Base-by-base conservation (phyloP, 1,284 basidiomycete species). In the Apiotrichum brassicae region DNA sequence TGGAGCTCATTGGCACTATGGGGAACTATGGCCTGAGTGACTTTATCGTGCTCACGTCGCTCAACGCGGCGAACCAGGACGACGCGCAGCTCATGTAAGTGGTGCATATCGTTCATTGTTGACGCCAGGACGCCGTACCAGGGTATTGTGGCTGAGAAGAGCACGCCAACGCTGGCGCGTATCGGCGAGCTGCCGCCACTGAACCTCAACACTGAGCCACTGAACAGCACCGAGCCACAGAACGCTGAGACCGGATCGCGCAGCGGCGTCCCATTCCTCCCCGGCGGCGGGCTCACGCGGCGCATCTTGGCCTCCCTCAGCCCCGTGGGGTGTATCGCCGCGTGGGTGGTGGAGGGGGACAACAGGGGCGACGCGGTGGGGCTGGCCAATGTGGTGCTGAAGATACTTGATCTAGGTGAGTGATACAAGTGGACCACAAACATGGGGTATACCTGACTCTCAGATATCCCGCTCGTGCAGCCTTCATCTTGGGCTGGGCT, bases 11-110 rank as follows among this genome's bases (percentile, higher is more conserved):
- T 13, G 65, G 81, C 37, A 62, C 75, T 2, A 86, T 86, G 63
- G 73, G 83, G 37, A 62, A 75, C 38, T 79, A 77, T 20, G 72
- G 75, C 25, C 75, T 82, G 48, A 72, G 75, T 3, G 75, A 78
- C 18, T 76, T 79, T 6, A 66, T 88, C 26, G 76, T 88, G 53
- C 73, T 87, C 19, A 81, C 84, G 13, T 85, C 85, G 14, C 77
- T 88, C n/a, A 84, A 88, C 64, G 76, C 80, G 13, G 80, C 81
- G 12, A 81, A 84, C 60, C 79, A 86, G 58, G 81, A 81, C 35
- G 86, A 89, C 61, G 74, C 78, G 3, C 86, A 88, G 61, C 84
- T 89, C 78, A 61, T 77, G 86, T 87, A 64, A 53, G 85, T 76
- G n/a, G n/a, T n/a, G n/a, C n/a, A 12, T 28, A 12, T 24, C 14